Evolutionary conservation across 2,329 filamentous ascomycete species (phyloP), one percentile per base, ranked within the genome.

Genomic region (Trichoderma sp.): DNA sequence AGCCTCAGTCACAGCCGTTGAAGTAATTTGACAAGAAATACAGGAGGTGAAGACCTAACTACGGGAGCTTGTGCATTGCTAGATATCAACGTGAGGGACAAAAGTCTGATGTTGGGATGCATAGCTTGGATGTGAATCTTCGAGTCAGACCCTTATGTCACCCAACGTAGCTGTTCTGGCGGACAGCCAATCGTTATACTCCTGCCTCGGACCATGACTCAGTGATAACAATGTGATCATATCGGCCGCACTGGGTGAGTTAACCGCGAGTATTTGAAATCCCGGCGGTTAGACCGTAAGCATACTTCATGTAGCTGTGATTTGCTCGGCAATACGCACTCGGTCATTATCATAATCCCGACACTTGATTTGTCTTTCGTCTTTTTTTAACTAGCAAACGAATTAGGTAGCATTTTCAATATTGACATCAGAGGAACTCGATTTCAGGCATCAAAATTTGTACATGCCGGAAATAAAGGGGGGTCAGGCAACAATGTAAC

Each of bases 401-500:
- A 6, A 51, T 51, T 7, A 51, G 8, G 43, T 51, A 51, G 18
- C n/a, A 21, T 21, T 53, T 53, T 53, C 11, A 1, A 53, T 7
- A 24, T 24, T 12, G 21, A 2, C 2, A 51, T 0, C 43, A 21
- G 43, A 51, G 8, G n/a, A 21, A 11, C 1, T 2, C 11, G 11
- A 6, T 6, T 34, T 56, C 34, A 66, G 21, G 47, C 63, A 66
- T 15, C 24, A n/a, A 24, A 9, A 66, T 36, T 57, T 39, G 51
- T 1, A 3, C 1, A 3, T 18, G 21, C 24, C 51, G 26, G n/a
- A 28, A 66, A 66, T 24, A 66, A 65, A 51, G 63, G 30, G 28
- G n/a, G n/a, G n/a, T 18, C 21, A 66, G 63, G 63, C 63, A 66
- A 32, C 63, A 66, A 57, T 18, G 32, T 56, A 39, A 18, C 30